phyloP scores from a whole-genome alignment of 2,329 filamentous ascomycete genomes.

The Claviceps capensis region DNA sequence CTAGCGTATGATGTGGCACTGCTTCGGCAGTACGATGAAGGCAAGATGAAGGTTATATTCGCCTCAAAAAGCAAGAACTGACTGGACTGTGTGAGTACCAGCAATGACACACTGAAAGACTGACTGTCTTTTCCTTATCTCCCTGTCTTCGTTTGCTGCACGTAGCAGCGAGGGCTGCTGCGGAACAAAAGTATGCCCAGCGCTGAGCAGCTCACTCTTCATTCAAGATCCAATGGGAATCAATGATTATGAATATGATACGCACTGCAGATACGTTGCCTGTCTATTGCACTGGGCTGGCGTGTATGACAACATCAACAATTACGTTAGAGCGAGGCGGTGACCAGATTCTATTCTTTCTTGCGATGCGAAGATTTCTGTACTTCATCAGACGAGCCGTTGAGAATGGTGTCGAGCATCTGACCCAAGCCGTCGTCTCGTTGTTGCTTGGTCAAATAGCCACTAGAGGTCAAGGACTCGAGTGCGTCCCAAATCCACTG shows the following conservation, averaged over 20 bases:
- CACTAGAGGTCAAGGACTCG: conserved; percentile 1
- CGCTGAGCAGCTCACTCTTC: not conserved
- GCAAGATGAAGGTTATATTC: not conserved
- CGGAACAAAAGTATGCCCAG: not conserved
- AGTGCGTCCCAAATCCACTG: conserved; percentile 8
- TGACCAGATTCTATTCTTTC: not conserved
- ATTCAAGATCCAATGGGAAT: not conserved
- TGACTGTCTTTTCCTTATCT: not conserved
- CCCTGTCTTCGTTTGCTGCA: not conserved
- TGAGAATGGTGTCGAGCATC: conserved; percentile 8
- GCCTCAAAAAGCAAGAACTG: not conserved
- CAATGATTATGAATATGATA: not conserved
- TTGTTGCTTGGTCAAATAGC: conserved; percentile 5
- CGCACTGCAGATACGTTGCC: not conserved
- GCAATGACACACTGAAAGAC: not conserved
- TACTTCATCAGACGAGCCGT: conserved; percentile 8
- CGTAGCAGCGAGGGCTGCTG: not conserved
- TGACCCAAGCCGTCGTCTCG: conserved; percentile 6
- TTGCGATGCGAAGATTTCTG: not conserved
- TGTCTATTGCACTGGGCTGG: not conserved
- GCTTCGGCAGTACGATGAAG: not conserved
- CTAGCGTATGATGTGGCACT: not conserved
- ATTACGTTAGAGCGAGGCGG: not conserved
- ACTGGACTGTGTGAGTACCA: not conserved
- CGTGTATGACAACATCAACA: not conserved